phyloP scores from a whole-genome alignment of 352 stramenopile genomes.

The Plasmopara muralis region DNA sequence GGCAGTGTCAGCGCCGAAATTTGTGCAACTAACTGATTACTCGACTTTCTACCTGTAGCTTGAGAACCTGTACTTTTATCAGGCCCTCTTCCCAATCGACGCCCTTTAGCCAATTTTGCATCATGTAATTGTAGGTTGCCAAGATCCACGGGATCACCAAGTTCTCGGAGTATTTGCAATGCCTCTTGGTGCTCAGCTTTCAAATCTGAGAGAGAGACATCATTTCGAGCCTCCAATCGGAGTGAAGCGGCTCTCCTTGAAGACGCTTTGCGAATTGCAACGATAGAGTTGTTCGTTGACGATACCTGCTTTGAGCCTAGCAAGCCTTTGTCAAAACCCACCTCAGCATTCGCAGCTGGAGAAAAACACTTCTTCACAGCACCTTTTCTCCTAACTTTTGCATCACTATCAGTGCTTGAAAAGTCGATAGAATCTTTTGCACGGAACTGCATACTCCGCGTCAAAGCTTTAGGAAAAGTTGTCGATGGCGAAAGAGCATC shows the following conservation, averaged over 20 bases:
- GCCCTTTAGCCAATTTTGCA: not conserved
- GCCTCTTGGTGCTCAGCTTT: conserved; percentile 71
- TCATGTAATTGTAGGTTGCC: conserved; percentile 25
- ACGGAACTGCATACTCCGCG: not conserved
- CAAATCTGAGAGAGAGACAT: conserved; percentile 61
- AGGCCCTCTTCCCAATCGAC: not conserved
- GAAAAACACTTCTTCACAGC: conserved; percentile 3
- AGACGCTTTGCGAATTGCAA: conserved; percentile 6
- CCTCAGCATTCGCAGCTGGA: conserved; percentile 1
- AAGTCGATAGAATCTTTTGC: conserved; percentile 11
- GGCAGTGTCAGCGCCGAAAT: too few species aligned
- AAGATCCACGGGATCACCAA: conserved; percentile 49
- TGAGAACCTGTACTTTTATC: too few species aligned
- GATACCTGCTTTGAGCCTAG: conserved; percentile 6
- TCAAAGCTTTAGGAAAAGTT: conserved; percentile 2
- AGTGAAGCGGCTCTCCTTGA: not conserved
- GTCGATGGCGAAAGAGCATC: not conserved
- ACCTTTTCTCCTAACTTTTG: not conserved
- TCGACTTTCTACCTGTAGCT: too few species aligned
- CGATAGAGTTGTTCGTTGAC: not conserved
- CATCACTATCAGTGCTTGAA: conserved; percentile 10
- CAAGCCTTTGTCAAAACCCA: too few species aligned
- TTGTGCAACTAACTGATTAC: too few species aligned
- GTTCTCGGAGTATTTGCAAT: conserved; percentile 62
- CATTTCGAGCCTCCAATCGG: conserved; percentile 25